Base-by-base conservation (phyloP, 2,329 filamentous ascomycete species). In the Neodidymelliopsis sp. region DNA sequence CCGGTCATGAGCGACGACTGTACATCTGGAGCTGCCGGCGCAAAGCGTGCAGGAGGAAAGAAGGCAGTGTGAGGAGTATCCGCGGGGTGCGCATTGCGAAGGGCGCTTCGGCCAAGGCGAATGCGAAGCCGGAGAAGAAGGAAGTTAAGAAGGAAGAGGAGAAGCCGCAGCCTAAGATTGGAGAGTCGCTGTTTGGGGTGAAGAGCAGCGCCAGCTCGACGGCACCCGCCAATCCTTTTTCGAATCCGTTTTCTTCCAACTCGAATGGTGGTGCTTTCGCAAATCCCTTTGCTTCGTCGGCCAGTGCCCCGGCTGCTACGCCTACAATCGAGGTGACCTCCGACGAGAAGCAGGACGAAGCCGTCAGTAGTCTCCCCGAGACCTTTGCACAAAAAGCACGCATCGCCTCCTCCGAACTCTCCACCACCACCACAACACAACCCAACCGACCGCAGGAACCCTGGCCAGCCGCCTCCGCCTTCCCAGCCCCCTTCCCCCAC, bases 1-100 rank as follows among this genome's bases (percentile, higher is more conserved):
- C 91, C 2, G 85, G 87, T 46, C 90, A 97, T 73, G 91, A 97
- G 66, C 82, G 94, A 60, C 84, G 93, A 54, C 71, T 99, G 13
- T 97, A 97, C 67, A 80, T 99, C 10, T 91, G 96, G 71, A 84
- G 84, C 13, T 99, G 94, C 73, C 83, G 85, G 50, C 82, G 84
- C 58, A 90, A 89, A 71, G 79, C 84, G 9, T 99, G 94, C 69
- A 84, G 89, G 63, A 82, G 92, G 56, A 93, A 91, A 65, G 82
- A 87, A 15, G 94, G 94, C 1, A 93, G 89, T 69, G 81, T 97
- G 48, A 83, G 92, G 20, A 89, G 82, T 1, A 68, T 96, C 29
- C 80, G 93, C 50, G 89, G 86, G 3, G 79, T 90, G 13, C 82
- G 85, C 20, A 74, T 85, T 15, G 78, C 60, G 71, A 72, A 70